phyloP scores from a whole-genome alignment of 2,329 filamentous ascomycete species.

The Chlorencoelia australis region DNA sequence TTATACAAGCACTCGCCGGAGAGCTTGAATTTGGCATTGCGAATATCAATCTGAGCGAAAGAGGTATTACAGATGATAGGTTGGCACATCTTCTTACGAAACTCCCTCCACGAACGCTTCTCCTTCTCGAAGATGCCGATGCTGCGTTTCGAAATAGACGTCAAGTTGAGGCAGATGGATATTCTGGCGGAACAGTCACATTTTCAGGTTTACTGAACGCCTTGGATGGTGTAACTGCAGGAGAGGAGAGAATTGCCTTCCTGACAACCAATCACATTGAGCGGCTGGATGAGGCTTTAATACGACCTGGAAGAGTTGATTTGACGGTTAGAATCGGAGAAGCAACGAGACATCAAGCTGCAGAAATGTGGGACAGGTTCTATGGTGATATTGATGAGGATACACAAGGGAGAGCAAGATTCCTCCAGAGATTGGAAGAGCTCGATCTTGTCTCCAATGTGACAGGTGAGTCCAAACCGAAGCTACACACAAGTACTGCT shows the following conservation, averaged over 20 bases:
- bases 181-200: conserved; percentile 38
- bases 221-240: conserved; percentile 83
- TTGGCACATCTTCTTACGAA: conserved; percentile 40
- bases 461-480: conserved; percentile 10
- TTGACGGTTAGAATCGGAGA: conserved; percentile 87
- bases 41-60: conserved; percentile 40
- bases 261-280: conserved; percentile 94
- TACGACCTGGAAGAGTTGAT: conserved; percentile 85
- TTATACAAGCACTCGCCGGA: conserved; percentile 88
- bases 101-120: conserved; percentile 41
- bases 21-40: conserved; percentile 43
- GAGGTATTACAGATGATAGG: conserved; percentile 47
- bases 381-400: conserved; percentile 71
- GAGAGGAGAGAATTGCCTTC: conserved; percentile 89
- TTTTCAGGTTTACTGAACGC: conserved; percentile 86
- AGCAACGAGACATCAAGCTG: conserved; percentile 76
- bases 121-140: conserved; percentile 48
- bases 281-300: conserved; percentile 71
- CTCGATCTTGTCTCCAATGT: conserved; percentile 58
- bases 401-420: conserved; percentile 52
- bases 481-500: conserved; percentile 64
- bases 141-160: conserved; percentile 33
- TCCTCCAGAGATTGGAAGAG: conserved; percentile 59
- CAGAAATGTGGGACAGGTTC: conserved; percentile 86
- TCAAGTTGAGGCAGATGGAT: conserved; percentile 47